phyloP scores from a whole-genome alignment of 1,139 yeast genomes.

The Geotrichum restrictum region DNA sequence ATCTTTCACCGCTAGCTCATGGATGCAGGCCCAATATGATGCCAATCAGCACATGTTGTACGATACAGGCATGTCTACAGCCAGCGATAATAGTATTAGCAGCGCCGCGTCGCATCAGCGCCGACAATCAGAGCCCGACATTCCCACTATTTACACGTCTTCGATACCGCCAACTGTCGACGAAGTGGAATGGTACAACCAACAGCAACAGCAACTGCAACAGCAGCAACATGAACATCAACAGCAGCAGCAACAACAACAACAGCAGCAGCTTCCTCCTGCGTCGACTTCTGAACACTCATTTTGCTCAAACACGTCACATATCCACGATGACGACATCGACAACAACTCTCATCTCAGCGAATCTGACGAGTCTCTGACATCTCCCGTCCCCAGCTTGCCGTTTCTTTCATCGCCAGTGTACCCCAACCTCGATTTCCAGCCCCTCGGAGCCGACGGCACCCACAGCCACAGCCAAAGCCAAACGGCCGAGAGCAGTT shows the following conservation, averaged over 20 bases:
- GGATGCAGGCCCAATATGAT: neutral
- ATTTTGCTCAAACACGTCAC: conserved; percentile 7
- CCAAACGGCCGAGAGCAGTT: too few relatives aligned
- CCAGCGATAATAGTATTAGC: neutral
- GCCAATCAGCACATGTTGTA: neutral
- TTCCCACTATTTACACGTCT: neutral
- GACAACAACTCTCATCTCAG: conserved; percentile 4
- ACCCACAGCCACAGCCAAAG: neutral
- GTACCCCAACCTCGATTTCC: neutral
- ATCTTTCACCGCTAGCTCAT: neutral
- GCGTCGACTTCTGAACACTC: conserved; percentile 9
- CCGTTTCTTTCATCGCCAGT: neutral
- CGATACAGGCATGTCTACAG: neutral
- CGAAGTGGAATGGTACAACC: neutral
- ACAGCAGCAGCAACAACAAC: neutral
- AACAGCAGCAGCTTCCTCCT: conserved; percentile 1
- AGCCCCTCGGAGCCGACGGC: neutral
- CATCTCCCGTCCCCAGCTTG: conserved; percentile 5
- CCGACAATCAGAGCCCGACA: conserved; percentile 4
- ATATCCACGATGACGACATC: conserved; percentile 9
- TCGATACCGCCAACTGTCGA: neutral
- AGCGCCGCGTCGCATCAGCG: neutral
- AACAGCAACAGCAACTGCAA: neutral
- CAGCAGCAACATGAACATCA: conserved; percentile 1
- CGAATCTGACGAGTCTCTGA: conserved; percentile 6